Conservation (phyloP, 2,329 filamentous ascomycete species). For the Podosphaera leucotricha region DNA sequence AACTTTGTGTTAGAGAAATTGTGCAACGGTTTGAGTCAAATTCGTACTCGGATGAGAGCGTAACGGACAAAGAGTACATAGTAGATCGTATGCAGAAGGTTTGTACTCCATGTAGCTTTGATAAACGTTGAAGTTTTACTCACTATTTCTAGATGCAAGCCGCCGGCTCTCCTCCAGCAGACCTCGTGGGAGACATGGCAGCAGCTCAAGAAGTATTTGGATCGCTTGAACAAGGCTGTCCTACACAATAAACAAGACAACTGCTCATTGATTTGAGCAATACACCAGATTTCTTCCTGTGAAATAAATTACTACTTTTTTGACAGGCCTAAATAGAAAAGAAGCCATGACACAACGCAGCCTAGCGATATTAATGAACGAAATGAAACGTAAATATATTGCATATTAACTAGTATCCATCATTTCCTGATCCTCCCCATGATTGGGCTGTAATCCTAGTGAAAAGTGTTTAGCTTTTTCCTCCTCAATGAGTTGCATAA, state of each 20-base stretch:
- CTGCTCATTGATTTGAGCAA: not conserved
- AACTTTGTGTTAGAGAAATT: slow-evolving; percentile 60
- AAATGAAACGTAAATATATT: slow-evolving; percentile 1
- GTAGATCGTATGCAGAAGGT: slow-evolving; percentile 98
- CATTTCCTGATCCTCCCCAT: slow-evolving; percentile 13
- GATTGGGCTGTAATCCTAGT: slow-evolving; percentile 6
- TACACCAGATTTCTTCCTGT: slow-evolving; percentile 2
- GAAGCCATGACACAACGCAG: slow-evolving; percentile 8
- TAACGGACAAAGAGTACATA: slow-evolving; percentile 68
- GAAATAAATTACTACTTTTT: too few species aligned
- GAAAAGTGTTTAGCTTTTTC: slow-evolving; percentile 14
- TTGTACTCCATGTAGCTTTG: slow-evolving; percentile 13
- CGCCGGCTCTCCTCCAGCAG: slow-evolving; percentile 68
- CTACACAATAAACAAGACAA: slow-evolving; percentile 27
- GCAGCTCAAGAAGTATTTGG: slow-evolving; percentile 52
- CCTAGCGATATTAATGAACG: slow-evolving; percentile 5
- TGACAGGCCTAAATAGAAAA: slow-evolving; percentile 2
- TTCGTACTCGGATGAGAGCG: slow-evolving; percentile 60
- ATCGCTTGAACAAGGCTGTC: slow-evolving; percentile 35
- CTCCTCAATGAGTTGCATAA: slow-evolving; percentile 39
- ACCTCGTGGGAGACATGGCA: slow-evolving; percentile 75
- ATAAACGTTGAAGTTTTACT: slow-evolving; percentile 5
- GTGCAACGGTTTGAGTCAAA: slow-evolving; percentile 68
- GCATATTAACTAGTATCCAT: slow-evolving; percentile 11
- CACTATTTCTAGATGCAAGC: slow-evolving; percentile 63